phyloP scores from a whole-genome alignment of 176 grass and related monocot genomes.

The Ensete glaucum region DNA sequence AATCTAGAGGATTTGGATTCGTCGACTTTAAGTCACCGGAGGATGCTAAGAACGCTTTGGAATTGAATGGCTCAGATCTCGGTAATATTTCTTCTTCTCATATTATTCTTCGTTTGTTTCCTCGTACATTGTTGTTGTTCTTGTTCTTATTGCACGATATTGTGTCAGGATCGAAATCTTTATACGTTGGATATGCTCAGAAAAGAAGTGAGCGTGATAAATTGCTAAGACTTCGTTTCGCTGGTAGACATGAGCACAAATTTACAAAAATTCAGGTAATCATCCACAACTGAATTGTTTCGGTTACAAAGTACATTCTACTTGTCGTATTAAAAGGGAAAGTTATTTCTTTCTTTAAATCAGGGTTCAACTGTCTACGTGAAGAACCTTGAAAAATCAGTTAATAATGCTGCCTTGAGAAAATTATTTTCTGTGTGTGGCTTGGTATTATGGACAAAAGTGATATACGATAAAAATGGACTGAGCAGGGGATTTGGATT shows the following conservation, averaged over 20 bases:
- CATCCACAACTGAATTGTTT: neutral
- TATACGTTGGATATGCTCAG: slow-evolving; percentile 9
- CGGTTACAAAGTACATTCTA: neutral
- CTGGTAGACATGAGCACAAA: neutral
- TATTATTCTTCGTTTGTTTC: neutral
- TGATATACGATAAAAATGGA: slow-evolving; percentile 9
- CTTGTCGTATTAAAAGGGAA: neutral
- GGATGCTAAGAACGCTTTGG: slow-evolving; percentile 21
- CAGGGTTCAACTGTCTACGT: slow-evolving; percentile 5
- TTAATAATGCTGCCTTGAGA: neutral
- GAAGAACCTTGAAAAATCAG: neutral
- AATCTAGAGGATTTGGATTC: slow-evolving; percentile 30
- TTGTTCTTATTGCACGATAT: neutral
- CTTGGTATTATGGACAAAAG: neutral
- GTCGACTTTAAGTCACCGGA: slow-evolving; percentile 19
- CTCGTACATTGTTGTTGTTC: neutral
- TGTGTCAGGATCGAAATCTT: neutral
- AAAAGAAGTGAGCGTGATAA: neutral
- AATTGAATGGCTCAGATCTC: slow-evolving; percentile 18
- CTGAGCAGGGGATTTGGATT: slow-evolving; percentile 20
- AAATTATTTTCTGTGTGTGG: slow-evolving; percentile 4
- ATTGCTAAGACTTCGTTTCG: neutral
- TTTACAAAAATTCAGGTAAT: neutral
- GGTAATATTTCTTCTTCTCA: slow-evolving; percentile 11
- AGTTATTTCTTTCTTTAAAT: neutral